These are phyloP conservation scores for Tricholoma sp. DNA, from an alignment of 768 basidiomycete species.

Conservation along the genomic window DNA sequence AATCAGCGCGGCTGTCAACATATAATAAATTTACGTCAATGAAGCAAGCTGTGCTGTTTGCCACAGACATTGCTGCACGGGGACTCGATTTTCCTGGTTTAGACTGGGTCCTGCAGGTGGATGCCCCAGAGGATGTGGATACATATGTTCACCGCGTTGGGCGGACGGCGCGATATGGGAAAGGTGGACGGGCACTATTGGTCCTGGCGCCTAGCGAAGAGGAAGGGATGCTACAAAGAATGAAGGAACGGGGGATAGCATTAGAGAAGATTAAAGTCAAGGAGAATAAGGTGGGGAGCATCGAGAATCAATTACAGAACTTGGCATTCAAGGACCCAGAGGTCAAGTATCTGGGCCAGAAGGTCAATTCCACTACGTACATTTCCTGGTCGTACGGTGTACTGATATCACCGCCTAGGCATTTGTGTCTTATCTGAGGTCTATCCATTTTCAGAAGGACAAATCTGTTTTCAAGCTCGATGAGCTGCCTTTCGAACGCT, in stretches of 20 bases:
- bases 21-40: constrained; percentile 81
- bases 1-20: constrained; percentile 77
- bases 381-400: background rate
- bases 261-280: constrained; percentile 83
- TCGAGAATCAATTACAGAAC: constrained; percentile 86
- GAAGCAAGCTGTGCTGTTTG: constrained; percentile 83
- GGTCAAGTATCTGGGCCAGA: constrained; percentile 93
- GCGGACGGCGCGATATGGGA: constrained; percentile 90
- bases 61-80: constrained; percentile 94
- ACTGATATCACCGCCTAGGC: constrained; percentile 46
- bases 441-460: constrained; percentile 89
- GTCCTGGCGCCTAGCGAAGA: constrained; percentile 89
- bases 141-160: constrained; percentile 98
- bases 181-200: constrained; percentile 79
- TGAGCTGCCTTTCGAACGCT: constrained; percentile 77
- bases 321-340: constrained; percentile 94
- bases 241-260: constrained; percentile 68
- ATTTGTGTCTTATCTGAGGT: constrained; percentile 93
- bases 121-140: constrained; percentile 95
- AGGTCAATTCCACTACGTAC: constrained; percentile 46
- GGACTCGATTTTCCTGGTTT: constrained; percentile 95
- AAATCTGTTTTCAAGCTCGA: constrained; percentile 88
- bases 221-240: constrained; percentile 74
- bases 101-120: constrained; percentile 95
- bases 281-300: constrained; percentile 77